Evolutionary conservation across 2,329 filamentous ascomycete genomes (phyloP), one percentile per base, ranked within the genome.

Genomic region (Pseudocercospora musae): DNA sequence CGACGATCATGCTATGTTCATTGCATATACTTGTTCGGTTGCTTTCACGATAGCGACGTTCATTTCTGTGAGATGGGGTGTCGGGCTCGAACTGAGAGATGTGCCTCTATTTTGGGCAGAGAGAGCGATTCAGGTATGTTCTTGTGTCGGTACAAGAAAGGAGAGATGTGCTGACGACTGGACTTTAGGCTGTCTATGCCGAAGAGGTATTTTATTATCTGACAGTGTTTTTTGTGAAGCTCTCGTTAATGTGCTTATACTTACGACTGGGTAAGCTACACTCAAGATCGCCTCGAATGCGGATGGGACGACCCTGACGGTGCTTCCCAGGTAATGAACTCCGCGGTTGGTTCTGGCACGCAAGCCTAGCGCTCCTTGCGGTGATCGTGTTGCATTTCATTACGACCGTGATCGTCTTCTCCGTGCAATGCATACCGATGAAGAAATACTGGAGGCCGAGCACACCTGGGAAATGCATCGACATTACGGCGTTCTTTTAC

Each of bases 191-290:
- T 10, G 64, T 72, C 44, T 69, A 71, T 46, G 63, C 63, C 4
- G 63, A 69, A 69, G 68, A 74, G 66, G 62, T 73, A 20, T 77
- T 77, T 65, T 79, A 79, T 67, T 76, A 77, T 62, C 60, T 69
- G 48, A 76, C 75, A 58, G 77, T 78, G 59, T 77, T 76, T 72
- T 74, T 72, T 50, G 71, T 78, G 62, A 78, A 78, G 66, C 70
- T 78, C 46, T 76, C 76, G 0, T 70, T 78, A 7, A 71, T 78
- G 7, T 67, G 76, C 59, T 73, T 79, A 68, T 79, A 79, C 63
- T 66, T 74, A 27, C 74, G 75, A 31, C 72, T 78, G n/a, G 72
- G 72, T 25, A 68, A 70, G 46, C 70, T 27, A 18, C 10, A 2
- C 15, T 10, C 18, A 13, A 23, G 7, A 27, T 49, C 23, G 7